A percentile compares a stretch with the other conserved stretches of the same genome.
Conservation (phyloP, 495 filamentous ascomycete species). For the Penicillium antarcticum region DNA sequence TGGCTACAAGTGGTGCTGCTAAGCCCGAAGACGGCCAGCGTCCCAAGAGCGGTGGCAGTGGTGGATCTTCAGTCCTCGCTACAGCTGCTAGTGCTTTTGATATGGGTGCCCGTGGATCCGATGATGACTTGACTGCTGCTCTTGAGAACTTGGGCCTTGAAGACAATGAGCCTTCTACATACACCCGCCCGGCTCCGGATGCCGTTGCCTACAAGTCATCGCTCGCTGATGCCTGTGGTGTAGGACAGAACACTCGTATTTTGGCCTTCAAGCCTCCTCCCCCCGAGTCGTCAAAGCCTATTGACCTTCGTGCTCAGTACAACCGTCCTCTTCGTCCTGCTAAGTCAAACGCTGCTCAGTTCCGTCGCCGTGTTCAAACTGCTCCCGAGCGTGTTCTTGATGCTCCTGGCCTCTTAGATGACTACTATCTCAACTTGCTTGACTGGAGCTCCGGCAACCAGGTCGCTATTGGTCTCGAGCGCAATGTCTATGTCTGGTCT, state of each 20-base stretch:
- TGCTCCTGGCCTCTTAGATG: slow-evolving; percentile 90
- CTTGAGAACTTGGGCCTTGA: slow-evolving; percentile 75
- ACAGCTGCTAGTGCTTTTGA: slow-evolving; percentile 65
- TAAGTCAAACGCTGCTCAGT: slow-evolving; percentile 70
- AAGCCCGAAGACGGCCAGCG: slow-evolving; percentile 73
- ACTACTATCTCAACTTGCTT: slow-evolving; percentile 98
- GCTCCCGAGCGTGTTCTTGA: slow-evolving; percentile 97
- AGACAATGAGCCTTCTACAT: slow-evolving; percentile 54
- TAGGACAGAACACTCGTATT: slow-evolving; percentile 89
- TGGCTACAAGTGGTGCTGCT: slow-evolving; percentile 72
- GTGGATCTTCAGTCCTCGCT: slow-evolving; percentile 70
- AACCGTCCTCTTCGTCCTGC: slow-evolving; percentile 89
- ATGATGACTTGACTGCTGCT: slow-evolving; percentile 74
- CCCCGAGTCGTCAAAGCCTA: slow-evolving; percentile 94
- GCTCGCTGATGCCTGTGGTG: slow-evolving; percentile 85
- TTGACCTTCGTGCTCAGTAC: slow-evolving; percentile 95
- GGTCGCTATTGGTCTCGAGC: slow-evolving; percentile 95
- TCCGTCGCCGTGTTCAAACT: slow-evolving; percentile 85
- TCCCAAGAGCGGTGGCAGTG: slow-evolving; percentile 63
- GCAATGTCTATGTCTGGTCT: slow-evolving; percentile 98
- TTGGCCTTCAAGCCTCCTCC: slow-evolving; percentile 98
- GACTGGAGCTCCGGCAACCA: slow-evolving; percentile 98
- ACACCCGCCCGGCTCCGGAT: slow-evolving; percentile 79
- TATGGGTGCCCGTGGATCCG: slow-evolving; percentile 57
- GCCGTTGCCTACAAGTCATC: slow-evolving; percentile 89